phyloP scores from a whole-genome alignment of 495 filamentous ascomycete genomes.

The Lasiosphaeria hispida region DNA sequence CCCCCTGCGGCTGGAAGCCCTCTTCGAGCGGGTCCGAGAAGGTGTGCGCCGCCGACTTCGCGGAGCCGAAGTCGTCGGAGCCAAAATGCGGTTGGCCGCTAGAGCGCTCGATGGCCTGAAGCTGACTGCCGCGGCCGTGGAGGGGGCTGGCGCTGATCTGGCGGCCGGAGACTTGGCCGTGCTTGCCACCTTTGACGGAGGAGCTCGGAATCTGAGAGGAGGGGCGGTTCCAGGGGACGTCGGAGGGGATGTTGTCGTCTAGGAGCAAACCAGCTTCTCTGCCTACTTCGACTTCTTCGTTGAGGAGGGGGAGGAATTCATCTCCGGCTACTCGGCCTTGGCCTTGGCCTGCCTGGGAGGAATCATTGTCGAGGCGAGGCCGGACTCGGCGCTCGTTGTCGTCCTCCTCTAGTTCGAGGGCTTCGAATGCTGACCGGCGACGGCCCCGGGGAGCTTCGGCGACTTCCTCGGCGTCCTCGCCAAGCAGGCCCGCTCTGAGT shows the following conservation, averaged over 20 bases:
- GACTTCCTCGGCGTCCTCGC: conserved; percentile 25
- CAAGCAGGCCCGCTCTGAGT: conserved; percentile 28
- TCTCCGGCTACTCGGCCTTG: conserved; percentile 6
- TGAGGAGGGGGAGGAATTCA: neutral
- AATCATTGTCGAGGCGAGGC: conserved; percentile 28
- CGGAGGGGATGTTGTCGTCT: conserved; percentile 40
- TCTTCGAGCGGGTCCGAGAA: conserved; percentile 18
- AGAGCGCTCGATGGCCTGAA: conserved; percentile 39
- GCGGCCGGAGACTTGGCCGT: conserved; percentile 20
- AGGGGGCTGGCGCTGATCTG: conserved; percentile 40
- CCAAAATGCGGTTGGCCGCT: conserved; percentile 36
- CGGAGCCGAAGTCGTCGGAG: conserved; percentile 30
- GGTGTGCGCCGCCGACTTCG: conserved; percentile 1
- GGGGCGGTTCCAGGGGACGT: conserved; percentile 46
- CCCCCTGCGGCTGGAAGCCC: neutral
- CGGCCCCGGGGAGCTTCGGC: conserved; percentile 16
- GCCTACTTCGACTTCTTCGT: conserved; percentile 37
- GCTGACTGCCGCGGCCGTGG: conserved; percentile 28
- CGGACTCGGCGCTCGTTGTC: conserved; percentile 27
- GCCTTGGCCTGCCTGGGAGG: conserved; percentile 9
- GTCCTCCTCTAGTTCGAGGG: conserved; percentile 26
- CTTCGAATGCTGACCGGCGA: conserved; percentile 22
- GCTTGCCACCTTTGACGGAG: conserved; percentile 32
- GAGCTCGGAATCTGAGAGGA: conserved; percentile 43
- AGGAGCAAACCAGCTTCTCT: conserved; percentile 36